Evolutionary conservation across 371 early-diverging fungal genomes (phyloP).

Genomic region (Mucor irregularis): DNA sequence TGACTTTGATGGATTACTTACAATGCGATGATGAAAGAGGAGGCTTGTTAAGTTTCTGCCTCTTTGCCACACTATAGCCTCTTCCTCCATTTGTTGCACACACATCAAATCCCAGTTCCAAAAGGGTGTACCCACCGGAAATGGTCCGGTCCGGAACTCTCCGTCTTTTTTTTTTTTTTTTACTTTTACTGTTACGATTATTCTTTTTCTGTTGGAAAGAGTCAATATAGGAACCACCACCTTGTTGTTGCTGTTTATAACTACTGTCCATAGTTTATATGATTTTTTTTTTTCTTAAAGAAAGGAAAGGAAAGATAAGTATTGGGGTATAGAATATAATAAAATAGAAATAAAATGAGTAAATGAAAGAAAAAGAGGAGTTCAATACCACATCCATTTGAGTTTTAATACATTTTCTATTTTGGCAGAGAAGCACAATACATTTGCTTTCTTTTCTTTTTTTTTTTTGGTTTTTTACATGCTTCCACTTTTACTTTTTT

Average conservation of each 20-base stretch:
- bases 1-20: slow-evolving; percentile 25
- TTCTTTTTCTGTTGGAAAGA: slow-evolving; percentile 7
- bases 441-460: neutral
- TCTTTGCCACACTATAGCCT: slow-evolving; percentile 5
- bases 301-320: slow-evolving; percentile 3
- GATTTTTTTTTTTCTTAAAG: neutral
- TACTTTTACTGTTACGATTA: slow-evolving; percentile 20
- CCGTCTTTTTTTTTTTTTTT: too few relatives aligned
- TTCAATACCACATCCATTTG: neutral
- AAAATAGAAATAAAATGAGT: neutral
- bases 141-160: too few relatives aligned
- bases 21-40: slow-evolving; percentile 39
- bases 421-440: neutral
- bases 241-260: neutral
- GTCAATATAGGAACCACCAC: too few relatives aligned
- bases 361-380: neutral
- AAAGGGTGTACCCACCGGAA: too few relatives aligned
- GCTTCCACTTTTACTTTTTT: slow-evolving; percentile 5
- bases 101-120: too few relatives aligned
- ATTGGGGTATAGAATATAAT: neutral
- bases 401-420: neutral
- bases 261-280: neutral
- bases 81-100: neutral
- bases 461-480: slow-evolving; percentile 5
- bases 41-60: slow-evolving; percentile 20